Conservation (phyloP, 2,329 filamentous ascomycete species). For the Exophiala lecanii-corni region DNA sequence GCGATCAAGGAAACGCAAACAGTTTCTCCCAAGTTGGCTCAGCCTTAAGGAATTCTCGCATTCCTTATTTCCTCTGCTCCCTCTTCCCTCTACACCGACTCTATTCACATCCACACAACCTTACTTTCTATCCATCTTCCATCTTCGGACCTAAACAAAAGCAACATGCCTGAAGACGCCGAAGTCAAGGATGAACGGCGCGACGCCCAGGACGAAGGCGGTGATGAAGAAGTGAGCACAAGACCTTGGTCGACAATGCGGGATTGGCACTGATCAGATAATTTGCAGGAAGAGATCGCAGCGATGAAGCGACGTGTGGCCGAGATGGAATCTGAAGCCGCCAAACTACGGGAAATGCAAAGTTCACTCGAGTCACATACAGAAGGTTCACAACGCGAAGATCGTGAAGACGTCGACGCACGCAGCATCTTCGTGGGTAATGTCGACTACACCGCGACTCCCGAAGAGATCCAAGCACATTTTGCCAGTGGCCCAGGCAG, state of each 20-base stretch:
- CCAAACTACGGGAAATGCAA: conserved; percentile 83
- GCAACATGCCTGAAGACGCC: conserved; percentile 31
- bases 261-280: neutral
- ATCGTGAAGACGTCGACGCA: conserved; percentile 91
- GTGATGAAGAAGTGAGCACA: conserved; percentile 41
- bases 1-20: too few relatives aligned
- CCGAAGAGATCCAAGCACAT: conserved; percentile 96
- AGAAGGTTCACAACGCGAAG: conserved; percentile 71
- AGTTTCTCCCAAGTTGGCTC: too few relatives aligned
- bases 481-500: conserved; percentile 88
- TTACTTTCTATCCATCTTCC: too few relatives aligned
- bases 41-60: too few relatives aligned
- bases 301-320: conserved; percentile 83
- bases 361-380: conserved; percentile 78
- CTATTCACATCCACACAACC: too few relatives aligned
- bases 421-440: conserved; percentile 98
- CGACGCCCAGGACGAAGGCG: conserved; percentile 37
- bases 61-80: too few relatives aligned
- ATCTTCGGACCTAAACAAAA: too few relatives aligned
- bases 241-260: neutral
- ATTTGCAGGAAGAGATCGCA: conserved; percentile 66
- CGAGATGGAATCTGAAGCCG: conserved; percentile 87
- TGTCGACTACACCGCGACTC: conserved; percentile 93
- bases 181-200: conserved; percentile 37
- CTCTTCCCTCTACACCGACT: too few relatives aligned